A percentile compares a stretch with the other conserved stretches of the same genome.
phyloP scores from a whole-genome alignment of 2,329 filamentous ascomycete species.

The Dothistroma pini region DNA sequence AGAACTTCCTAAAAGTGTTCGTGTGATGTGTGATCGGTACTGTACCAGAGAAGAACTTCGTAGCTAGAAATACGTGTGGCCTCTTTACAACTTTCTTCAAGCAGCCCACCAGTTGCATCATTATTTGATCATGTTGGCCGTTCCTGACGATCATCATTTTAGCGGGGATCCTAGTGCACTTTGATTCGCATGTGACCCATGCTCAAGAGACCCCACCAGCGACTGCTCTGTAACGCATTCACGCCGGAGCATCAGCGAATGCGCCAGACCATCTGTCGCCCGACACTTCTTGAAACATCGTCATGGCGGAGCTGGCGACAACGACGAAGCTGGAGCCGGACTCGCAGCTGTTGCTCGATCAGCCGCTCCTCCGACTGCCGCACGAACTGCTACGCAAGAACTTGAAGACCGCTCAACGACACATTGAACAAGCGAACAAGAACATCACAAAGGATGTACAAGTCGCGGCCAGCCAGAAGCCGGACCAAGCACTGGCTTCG shows the following conservation, averaged over 20 bases:
- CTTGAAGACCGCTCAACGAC: conserved; percentile 79
- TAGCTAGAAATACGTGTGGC: not conserved
- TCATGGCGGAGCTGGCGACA: conserved; percentile 46
- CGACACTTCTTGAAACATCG: conserved; percentile 1
- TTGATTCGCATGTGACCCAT: not conserved
- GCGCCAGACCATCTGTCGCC: not conserved
- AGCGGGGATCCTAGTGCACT: not conserved
- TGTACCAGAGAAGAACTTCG: not conserved
- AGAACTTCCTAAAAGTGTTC: not conserved
- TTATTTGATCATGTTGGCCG: not conserved
- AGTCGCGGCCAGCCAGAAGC: conserved; percentile 47
- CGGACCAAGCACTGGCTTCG: conserved; percentile 70
- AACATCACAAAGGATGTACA: conserved; percentile 58
- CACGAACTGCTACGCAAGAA: conserved; percentile 92
- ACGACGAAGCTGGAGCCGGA: conserved; percentile 69
- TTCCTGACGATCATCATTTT: not conserved
- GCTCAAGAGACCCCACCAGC: not conserved
- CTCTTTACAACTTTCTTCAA: not conserved
- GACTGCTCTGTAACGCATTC: not conserved
- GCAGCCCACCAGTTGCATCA: not conserved
- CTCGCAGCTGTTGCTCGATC: conserved; percentile 77
- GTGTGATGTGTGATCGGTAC: not conserved
- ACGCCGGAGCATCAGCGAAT: not conserved
- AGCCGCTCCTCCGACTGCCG: conserved; percentile 87
- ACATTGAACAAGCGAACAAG: conserved; percentile 67